These are phyloP conservation scores for Hymenoscyphus albidus DNA, from an alignment of 2,329 filamentous ascomycete genomes.

Conservation along the genomic window DNA sequence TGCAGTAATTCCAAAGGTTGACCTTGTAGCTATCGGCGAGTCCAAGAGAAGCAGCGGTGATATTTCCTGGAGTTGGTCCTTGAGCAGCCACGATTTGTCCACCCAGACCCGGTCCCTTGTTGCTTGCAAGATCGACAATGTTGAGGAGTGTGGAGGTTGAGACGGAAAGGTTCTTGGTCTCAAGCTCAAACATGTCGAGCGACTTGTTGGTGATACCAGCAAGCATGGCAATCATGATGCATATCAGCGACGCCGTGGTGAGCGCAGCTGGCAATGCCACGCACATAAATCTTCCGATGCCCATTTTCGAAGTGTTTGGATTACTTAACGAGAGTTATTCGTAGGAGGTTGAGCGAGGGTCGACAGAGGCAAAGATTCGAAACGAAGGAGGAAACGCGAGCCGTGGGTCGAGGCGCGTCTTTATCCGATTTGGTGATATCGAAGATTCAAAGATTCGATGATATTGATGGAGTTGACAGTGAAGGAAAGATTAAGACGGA, in stretches of 20 bases:
- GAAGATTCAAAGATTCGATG: not conserved
- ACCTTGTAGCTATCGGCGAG: constrained; percentile 73
- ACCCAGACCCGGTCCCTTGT: not conserved
- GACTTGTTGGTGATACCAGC: constrained; percentile 53
- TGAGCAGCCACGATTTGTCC: constrained; percentile 25
- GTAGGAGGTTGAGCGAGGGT: not conserved
- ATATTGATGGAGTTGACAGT: not conserved
- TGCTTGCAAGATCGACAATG: constrained; percentile 20
- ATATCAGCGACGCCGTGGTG: constrained; percentile 72
- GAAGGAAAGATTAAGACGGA: not conserved
- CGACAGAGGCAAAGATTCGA: not conserved
- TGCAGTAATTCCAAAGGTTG: constrained; percentile 85
- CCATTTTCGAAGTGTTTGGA: constrained; percentile 46
- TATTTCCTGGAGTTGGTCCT: constrained; percentile 38
- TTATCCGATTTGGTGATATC: not conserved
- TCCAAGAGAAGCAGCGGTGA: constrained; percentile 55
- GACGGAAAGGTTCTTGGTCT: constrained; percentile 54
- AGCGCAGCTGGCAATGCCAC: constrained; percentile 83
- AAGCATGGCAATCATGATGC: constrained; percentile 55
- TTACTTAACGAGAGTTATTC: constrained; percentile 3
- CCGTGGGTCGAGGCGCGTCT: not conserved
- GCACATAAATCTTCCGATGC: constrained; percentile 74
- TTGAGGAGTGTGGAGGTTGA: constrained; percentile 27
- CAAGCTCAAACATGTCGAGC: constrained; percentile 57
- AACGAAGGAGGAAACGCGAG: not conserved